Conservation (phyloP, 1,284 basidiomycete genomes). For the Neonothopanus nambi region DNA sequence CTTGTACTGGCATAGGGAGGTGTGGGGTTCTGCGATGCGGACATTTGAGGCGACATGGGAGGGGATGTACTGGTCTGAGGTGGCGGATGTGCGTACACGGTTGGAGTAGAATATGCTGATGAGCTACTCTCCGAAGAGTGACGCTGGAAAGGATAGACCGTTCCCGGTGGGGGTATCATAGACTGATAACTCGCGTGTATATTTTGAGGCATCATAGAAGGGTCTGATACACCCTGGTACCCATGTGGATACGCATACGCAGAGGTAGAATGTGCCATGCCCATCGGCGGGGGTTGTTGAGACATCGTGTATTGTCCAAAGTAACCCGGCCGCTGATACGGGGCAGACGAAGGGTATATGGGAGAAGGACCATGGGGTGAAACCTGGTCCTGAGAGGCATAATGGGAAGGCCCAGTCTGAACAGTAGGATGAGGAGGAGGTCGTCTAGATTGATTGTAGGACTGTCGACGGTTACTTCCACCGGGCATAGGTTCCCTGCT, state of each 20-base stretch:
- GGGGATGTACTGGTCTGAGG: slow-evolving; percentile 29
- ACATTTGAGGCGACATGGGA: slow-evolving; percentile 13
- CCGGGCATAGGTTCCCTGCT: slow-evolving; percentile 1
- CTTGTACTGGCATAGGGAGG: slow-evolving; percentile 33
- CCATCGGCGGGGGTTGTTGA: slow-evolving; percentile 36
- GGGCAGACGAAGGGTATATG: slow-evolving; percentile 26
- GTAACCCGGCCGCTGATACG: slow-evolving; percentile 39
- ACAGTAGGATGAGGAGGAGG: slow-evolving; percentile 2
- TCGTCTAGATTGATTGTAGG: not conserved
- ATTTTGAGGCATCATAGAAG: slow-evolving; percentile 32
- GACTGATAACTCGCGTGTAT: slow-evolving; percentile 36
- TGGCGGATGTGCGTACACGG: slow-evolving; percentile 32
- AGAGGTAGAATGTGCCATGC: slow-evolving; percentile 34
- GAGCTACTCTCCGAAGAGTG: slow-evolving; percentile 36
- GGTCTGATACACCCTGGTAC: slow-evolving; percentile 32
- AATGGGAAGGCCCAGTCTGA: slow-evolving; percentile 1
- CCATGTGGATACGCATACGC: slow-evolving; percentile 41
- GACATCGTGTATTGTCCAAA: slow-evolving; percentile 49
- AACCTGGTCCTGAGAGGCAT: slow-evolving; percentile 1
- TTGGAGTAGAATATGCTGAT: slow-evolving; percentile 27
- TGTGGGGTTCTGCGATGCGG: slow-evolving; percentile 21
- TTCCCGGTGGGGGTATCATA: slow-evolving; percentile 25
- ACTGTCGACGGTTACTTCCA: slow-evolving; percentile 12
- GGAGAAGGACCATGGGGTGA: slow-evolving; percentile 18
- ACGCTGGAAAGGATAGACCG: slow-evolving; percentile 33